Evolutionary conservation across 2,329 filamentous ascomycete species (phyloP).

Genomic region (Madurella fahalii): DNA sequence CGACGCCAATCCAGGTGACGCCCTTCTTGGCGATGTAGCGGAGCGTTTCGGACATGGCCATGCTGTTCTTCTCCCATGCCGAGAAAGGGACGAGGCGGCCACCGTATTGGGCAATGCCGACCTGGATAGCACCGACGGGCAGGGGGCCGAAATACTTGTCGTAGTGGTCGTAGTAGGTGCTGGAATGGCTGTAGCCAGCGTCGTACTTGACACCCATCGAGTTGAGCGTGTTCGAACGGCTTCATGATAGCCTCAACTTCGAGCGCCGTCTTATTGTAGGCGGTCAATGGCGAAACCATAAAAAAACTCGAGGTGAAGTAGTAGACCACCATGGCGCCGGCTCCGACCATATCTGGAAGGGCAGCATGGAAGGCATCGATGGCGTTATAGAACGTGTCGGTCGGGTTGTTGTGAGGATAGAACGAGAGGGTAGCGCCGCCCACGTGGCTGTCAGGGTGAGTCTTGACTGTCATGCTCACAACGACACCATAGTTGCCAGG

Average conservation of each 20-base stretch:
- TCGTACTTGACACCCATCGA: slow-evolving; percentile 30
- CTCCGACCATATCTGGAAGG: slow-evolving; percentile 40
- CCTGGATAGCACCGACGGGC: slow-evolving; percentile 44
- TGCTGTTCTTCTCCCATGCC: slow-evolving; percentile 27
- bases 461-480: slow-evolving; percentile 26
- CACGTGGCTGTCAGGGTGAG: slow-evolving; percentile 22
- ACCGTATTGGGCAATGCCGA: slow-evolving; percentile 44
- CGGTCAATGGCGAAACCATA: slow-evolving; percentile 43
- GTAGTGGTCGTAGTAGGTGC: slow-evolving; percentile 41
- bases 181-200: slow-evolving; percentile 16
- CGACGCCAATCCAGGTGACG: slow-evolving; percentile 33
- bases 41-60: slow-evolving; percentile 20
- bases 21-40: slow-evolving; percentile 33
- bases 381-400: slow-evolving; percentile 51
- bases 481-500: slow-evolving; percentile 35
- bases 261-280: slow-evolving; percentile 41
- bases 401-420: slow-evolving; percentile 39
- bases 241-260: slow-evolving; percentile 43
- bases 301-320: slow-evolving; percentile 39
- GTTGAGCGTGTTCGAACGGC: slow-evolving; percentile 41
- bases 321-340: slow-evolving; percentile 42
- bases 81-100: slow-evolving; percentile 41
- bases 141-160: slow-evolving; percentile 40
- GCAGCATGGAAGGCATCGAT: slow-evolving; percentile 48
- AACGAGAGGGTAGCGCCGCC: slow-evolving; percentile 25